Base-by-base conservation (phyloP, 805 yeast species). In the Wickerhamiella slavikovae region DNA sequence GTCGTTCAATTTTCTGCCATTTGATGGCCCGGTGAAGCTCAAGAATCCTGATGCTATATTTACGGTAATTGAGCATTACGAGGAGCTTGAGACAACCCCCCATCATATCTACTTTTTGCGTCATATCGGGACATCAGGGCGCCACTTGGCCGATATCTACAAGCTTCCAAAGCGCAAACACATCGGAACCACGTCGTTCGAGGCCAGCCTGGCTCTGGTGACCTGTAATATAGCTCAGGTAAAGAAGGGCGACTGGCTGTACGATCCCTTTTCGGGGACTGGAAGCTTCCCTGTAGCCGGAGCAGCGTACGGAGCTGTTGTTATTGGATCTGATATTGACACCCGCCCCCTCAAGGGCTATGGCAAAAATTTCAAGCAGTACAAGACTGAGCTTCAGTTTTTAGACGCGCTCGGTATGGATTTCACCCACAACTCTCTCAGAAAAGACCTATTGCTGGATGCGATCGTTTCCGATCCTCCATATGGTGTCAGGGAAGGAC, bases 251-350 rank as follows among this genome's bases (percentile, higher is more conserved):
- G 64, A 70, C 31, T 45, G 82, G 3, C 66, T 76, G 45, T 85
- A 79, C 46, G 98, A 89, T 51, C 98, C 98, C 15, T 89, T 89
- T 54, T 80, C 78, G 3, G 98, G 98, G 0, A 89, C 98, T 0
- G 98, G 98, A 0, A 79, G 94, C 14, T 89, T 89, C 45, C 57
- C 85, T 23, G 74, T 80, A 1, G 83, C 94, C 1, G 92, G 82
- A 9, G 79, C 83, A 0, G 66, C 73, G 38, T 80, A 67, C 48
- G 93, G 93, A 2, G 89, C 85, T 0, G 42, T 70, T 7, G 66
- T 79, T 0, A 53, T 76, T 24, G 96, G 96, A 0, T 72, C 93
- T 1, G 98, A 89, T 49, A 83, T 89, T 30, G 96, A 89, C 48
- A 72, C 78, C 4, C 61, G 93, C 27, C 55, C 85, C 44, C 54